A percentile compares a stretch with the other conserved stretches of the same genome.
Evolutionary conservation across 768 basidiomycete species (phyloP).

Genomic region (Boletales sp.): DNA sequence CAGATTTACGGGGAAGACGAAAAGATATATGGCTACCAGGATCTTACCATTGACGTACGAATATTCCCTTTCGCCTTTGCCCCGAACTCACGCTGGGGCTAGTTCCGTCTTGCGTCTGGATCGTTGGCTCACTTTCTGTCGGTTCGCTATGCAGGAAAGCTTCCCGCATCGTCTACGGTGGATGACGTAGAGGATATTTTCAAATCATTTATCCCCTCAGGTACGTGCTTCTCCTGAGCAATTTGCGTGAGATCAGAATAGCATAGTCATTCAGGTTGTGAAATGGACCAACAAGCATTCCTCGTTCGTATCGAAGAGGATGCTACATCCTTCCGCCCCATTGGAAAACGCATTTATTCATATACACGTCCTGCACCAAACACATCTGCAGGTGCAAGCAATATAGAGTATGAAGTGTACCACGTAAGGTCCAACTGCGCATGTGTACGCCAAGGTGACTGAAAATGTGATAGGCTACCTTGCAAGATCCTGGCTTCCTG

Average conservation of each 20-base stretch:
- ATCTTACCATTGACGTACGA: conserved; percentile 78
- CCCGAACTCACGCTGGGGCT: conserved; percentile 2
- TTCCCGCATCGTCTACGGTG: conserved; percentile 63
- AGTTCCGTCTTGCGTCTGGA: conserved; percentile 88
- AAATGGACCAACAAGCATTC: conserved; percentile 66
- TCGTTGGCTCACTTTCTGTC: conserved; percentile 75
- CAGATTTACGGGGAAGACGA: conserved; percentile 96
- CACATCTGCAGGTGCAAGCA: conserved; percentile 47
- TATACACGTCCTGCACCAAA: conserved; percentile 60
- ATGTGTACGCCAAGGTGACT: not conserved
- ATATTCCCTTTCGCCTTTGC: not conserved
- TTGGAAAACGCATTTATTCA: conserved; percentile 69
- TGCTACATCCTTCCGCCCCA: conserved; percentile 71
- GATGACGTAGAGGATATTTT: conserved; percentile 86
- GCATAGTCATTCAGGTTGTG: conserved; percentile 49
- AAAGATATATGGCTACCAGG: conserved; percentile 91
- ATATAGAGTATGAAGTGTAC: conserved; percentile 84
- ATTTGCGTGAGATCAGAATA: not conserved
- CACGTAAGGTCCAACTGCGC: conserved; percentile 55
- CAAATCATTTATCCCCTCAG: conserved; percentile 71
- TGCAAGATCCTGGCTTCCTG: conserved; percentile 81
- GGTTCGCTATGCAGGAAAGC: conserved; percentile 62
- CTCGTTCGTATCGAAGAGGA: conserved; percentile 70
- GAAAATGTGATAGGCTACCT: conserved; percentile 57
- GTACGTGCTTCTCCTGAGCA: conserved; percentile 31